Evolutionary conservation across 192 early-diverging fungal species (phyloP).

Genomic region (Anaeromyces robustus): DNA sequence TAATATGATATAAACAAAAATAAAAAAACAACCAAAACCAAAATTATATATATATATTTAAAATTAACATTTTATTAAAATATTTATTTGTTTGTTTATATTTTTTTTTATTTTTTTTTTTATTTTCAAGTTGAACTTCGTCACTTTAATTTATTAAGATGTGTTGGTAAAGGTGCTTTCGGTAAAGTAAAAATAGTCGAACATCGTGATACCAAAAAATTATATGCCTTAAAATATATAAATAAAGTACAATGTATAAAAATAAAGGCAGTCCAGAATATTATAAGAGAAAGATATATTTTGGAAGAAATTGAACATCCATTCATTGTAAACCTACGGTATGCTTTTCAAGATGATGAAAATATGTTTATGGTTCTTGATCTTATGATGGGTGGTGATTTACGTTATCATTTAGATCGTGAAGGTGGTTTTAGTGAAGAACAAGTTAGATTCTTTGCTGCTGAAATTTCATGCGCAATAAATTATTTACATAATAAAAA

Average conservation of each 20-base stretch:
- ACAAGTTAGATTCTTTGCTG: slow-evolving; percentile 67
- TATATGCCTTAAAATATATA: slow-evolving; percentile 93
- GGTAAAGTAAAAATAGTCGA: slow-evolving; percentile 91
- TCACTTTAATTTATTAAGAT: slow-evolving; percentile 79
- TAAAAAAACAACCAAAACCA: too few species aligned
- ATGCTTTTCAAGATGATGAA: slow-evolving; percentile 90
- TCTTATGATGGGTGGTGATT: slow-evolving; percentile 87
- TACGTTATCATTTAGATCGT: slow-evolving; percentile 73
- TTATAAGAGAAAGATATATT: slow-evolving; percentile 75
- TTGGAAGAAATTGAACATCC: slow-evolving; percentile 73
- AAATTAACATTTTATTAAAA: background rate
- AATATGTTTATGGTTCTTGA: slow-evolving; percentile 88
- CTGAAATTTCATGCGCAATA: slow-evolving; percentile 68
- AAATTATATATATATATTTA: too few species aligned
- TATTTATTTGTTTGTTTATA: too few species aligned
- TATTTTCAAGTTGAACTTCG: slow-evolving; percentile 48
- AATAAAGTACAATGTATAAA: slow-evolving; percentile 80
- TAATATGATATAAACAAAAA: too few species aligned
- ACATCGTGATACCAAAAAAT: slow-evolving; percentile 55
- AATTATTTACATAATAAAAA: slow-evolving; percentile 63
- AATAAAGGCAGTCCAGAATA: slow-evolving; percentile 73
- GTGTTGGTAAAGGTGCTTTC: slow-evolving; percentile 89
- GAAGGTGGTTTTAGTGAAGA: slow-evolving; percentile 54
- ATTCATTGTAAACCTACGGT: slow-evolving; percentile 79
- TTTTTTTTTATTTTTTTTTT: background rate